A percentile compares a stretch with the other conserved stretches of the same genome.
These are phyloP conservation scores for Chytriomyces hyalinus DNA, from an alignment of 192 early-diverging fungal genomes.

Conservation along the genomic window DNA sequence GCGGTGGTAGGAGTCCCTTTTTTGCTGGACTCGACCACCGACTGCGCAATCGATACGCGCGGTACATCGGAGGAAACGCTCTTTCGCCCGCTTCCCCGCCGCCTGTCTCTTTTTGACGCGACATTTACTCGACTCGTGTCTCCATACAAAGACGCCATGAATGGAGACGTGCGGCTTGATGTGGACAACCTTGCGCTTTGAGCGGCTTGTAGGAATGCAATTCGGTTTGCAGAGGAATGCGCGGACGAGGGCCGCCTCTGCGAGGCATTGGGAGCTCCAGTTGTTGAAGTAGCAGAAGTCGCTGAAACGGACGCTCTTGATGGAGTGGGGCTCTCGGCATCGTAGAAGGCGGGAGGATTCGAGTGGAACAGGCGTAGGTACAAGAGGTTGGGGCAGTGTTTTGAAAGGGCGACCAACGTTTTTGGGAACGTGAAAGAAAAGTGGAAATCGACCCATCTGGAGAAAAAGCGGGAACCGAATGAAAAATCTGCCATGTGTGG, in stretches of 20 bases:
- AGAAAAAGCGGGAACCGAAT: background rate
- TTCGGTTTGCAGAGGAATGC: background rate
- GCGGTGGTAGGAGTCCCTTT: background rate
- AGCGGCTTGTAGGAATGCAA: background rate
- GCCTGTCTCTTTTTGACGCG: background rate
- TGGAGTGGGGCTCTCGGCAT: background rate
- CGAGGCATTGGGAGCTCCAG: background rate
- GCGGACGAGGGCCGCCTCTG: background rate
- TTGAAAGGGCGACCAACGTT: conserved; percentile 38
- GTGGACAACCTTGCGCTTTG: background rate
- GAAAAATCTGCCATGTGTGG: too few relatives aligned
- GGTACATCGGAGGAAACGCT: background rate
- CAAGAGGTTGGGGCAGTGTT: conserved; percentile 38
- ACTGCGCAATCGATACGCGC: background rate
- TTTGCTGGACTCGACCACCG: background rate
- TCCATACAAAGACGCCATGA: conserved; percentile 18
- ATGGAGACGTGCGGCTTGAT: conserved; percentile 13
- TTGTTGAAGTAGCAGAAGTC: background rate
- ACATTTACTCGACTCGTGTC: background rate
- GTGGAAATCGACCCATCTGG: conserved; percentile 54
- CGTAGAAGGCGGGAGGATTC: conserved; percentile 16
- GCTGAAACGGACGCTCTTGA: background rate
- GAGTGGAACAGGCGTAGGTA: conserved; percentile 45
- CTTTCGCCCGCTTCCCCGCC: background rate
- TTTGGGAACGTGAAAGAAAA: conserved; percentile 53